Base-by-base conservation (phyloP, 2,329 filamentous ascomycete genomes). In the Dothistroma pini region DNA sequence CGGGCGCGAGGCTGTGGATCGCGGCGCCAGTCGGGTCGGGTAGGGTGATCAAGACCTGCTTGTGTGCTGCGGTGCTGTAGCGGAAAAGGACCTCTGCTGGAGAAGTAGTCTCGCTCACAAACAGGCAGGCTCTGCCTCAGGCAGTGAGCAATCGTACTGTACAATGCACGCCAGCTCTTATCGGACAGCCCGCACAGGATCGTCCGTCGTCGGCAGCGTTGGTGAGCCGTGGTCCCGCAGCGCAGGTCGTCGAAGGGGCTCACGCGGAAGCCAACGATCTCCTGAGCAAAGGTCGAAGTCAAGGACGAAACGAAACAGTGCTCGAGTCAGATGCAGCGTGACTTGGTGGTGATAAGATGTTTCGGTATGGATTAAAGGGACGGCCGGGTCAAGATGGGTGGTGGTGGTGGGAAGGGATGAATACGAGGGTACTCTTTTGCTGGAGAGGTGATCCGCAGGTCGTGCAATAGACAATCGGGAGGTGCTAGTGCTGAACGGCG, bases 21-120 rank as follows among this genome's bases (percentile, higher is more conserved):
- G n/a, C n/a, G 41, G 41, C 25, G 25, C 25, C 3, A 7, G 41
- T 16, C 5, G 47, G 8, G n/a, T 5, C 7, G 10, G 14, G 25
- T 11, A n/a, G 16, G 19, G 22, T 51, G 16, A 11, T 63, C 62
- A 63, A 64, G 64, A 53, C 64, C 64, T 55, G 61, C 64, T 62
- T 66, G 62, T 57, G 25, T 21, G 31, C 51, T 53, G 16, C 16
- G 25, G 41, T 19, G 41, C 16, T 44, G 41, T 19, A 14, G 41
- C n/a, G 41, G n/a, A 14, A 3, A 7, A 44, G 41, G 14, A n/a
- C 14, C 41, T 44, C 41, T 44, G 41, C 41, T n/a, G n/a, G 41
- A 8, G 4, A n/a, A 19, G 41, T 44, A 19, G 41, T 44, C 14
- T 44, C 41, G 14, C 41, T 44, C 4, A 7, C 41, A 14, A 44